phyloP scores from a whole-genome alignment of 2,329 filamentous ascomycete genomes.

The Talaromyces islandicus region DNA sequence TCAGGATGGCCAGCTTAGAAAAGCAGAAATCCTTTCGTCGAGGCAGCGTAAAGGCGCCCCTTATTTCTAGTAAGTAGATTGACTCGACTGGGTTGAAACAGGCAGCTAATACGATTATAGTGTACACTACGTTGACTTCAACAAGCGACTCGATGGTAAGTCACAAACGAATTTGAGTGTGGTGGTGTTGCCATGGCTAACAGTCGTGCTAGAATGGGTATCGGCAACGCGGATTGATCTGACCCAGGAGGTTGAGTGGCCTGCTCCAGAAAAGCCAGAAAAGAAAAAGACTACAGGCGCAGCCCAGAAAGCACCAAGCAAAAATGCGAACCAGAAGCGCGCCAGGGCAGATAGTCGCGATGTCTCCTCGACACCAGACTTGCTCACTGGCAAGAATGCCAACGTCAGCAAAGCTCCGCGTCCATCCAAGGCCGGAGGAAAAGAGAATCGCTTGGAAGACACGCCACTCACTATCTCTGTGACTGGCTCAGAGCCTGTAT shows the following conservation, averaged over 20 bases:
- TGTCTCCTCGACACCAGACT: constrained; percentile 51
- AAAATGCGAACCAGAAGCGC: constrained; percentile 52
- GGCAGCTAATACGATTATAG: constrained; percentile 22
- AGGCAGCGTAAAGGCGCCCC: constrained; percentile 81
- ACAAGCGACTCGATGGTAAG: constrained; percentile 66
- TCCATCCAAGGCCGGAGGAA: constrained; percentile 53
- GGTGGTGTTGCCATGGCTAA: constrained; percentile 22
- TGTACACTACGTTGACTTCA: constrained; percentile 98
- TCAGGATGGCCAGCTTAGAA: constrained; percentile 73
- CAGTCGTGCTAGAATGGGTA: constrained; percentile 72
- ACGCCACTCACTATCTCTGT: constrained; percentile 27
- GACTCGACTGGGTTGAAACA: neutral
- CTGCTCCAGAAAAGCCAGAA: constrained; percentile 81
- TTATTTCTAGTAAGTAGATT: constrained; percentile 64
- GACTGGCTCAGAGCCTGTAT: constrained; percentile 30
- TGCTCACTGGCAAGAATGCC: constrained; percentile 42
- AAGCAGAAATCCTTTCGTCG: constrained; percentile 95
- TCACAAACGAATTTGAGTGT: neutral
- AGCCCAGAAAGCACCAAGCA: constrained; percentile 46
- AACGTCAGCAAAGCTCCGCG: constrained; percentile 42
- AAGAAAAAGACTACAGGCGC: constrained; percentile 66
- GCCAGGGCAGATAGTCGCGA: constrained; percentile 46
- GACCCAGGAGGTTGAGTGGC: constrained; percentile 90
- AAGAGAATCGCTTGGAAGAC: constrained; percentile 52
- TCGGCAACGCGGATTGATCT: constrained; percentile 77